Conservation (phyloP, 164 flowering plant genomes). For the Taxillus chinensis region DNA sequence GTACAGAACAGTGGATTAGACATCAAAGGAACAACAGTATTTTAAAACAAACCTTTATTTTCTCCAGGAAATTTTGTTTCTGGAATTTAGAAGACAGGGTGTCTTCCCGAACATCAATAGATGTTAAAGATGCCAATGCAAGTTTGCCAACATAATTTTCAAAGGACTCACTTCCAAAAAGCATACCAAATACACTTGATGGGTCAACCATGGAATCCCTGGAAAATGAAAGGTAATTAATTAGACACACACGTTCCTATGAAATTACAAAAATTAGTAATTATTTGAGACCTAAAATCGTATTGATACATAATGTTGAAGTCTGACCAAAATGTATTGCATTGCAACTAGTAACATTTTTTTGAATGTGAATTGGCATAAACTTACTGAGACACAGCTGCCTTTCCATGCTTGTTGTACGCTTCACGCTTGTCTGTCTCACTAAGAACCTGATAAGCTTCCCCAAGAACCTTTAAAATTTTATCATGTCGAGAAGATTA, state of each 20-base stretch:
- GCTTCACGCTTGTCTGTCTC: conserved; percentile 82
- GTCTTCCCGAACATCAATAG: conserved; percentile 48
- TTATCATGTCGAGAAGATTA: neutral
- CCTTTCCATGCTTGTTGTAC: conserved; percentile 81
- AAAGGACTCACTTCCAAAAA: conserved; percentile 84
- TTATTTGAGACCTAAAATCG: too few species aligned
- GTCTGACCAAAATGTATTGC: too few species aligned
- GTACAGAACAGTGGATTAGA: neutral
- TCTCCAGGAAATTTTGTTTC: conserved; percentile 43
- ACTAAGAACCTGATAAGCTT: conserved; percentile 93
- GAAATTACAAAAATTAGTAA: too few species aligned
- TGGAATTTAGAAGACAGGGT: conserved; percentile 31
- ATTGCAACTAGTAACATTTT: too few species aligned
- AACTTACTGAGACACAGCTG: conserved; percentile 60
- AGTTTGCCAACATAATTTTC: conserved; percentile 93
- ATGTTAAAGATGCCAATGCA: conserved; percentile 59
- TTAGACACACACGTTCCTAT: too few species aligned
- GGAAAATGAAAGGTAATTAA: conserved; percentile 5
- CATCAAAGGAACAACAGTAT: neutral
- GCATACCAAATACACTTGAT: conserved; percentile 85
- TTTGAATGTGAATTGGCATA: neutral
- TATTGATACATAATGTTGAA: too few species aligned
- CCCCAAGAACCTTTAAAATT: conserved; percentile 61
- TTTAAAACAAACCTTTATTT: conserved; percentile 38
- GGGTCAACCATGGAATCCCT: conserved; percentile 88